These are phyloP conservation scores for Nothopassalora personata DNA, from an alignment of 2,329 filamentous ascomycete genomes.

Conservation along the genomic window DNA sequence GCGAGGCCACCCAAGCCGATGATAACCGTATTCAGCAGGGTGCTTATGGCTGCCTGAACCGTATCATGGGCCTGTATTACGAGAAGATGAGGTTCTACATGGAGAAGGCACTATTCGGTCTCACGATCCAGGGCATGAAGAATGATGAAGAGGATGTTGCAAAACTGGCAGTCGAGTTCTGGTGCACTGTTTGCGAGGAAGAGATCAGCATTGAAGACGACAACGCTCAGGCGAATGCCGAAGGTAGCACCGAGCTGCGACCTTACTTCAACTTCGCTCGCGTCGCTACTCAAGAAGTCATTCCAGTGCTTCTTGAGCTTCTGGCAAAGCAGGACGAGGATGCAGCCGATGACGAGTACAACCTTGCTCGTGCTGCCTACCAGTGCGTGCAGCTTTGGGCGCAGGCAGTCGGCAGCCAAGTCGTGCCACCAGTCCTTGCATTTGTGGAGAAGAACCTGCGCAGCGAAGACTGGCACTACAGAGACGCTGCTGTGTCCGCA, in stretches of 20 bases:
- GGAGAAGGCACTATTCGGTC: conserved; percentile 97
- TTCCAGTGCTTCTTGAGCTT: conserved; percentile 81
- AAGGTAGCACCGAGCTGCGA: conserved; percentile 76
- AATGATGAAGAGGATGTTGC: conserved; percentile 95
- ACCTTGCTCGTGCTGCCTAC: conserved; percentile 88
- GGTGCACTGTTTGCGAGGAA: conserved; percentile 99
- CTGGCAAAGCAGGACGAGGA: conserved; percentile 98
- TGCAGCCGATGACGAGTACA: conserved; percentile 94
- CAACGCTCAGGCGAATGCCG: conserved; percentile 66
- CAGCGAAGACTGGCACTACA: conserved; percentile 86
- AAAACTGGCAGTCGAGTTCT: conserved; percentile 97
- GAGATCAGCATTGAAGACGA: conserved; percentile 98
- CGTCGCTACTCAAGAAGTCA: conserved; percentile 87
- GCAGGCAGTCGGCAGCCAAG: conserved; percentile 77
- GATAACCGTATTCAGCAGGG: conserved; percentile 91
- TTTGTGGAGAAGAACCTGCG: conserved; percentile 92
- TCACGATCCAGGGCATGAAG: conserved; percentile 98
- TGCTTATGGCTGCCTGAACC: conserved; percentile 93
- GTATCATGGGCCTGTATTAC: conserved; percentile 98
- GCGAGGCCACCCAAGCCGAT: conserved; percentile 91
- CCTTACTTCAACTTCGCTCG: conserved; percentile 95
- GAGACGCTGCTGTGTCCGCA: conserved; percentile 92
- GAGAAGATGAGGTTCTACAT: conserved; percentile 99
- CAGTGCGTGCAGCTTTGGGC: conserved; percentile 94
- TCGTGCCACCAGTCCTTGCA: conserved; percentile 78